Base-by-base conservation (phyloP, 1,284 basidiomycete genomes). In the Trichosporon coremiiforme region DNA sequence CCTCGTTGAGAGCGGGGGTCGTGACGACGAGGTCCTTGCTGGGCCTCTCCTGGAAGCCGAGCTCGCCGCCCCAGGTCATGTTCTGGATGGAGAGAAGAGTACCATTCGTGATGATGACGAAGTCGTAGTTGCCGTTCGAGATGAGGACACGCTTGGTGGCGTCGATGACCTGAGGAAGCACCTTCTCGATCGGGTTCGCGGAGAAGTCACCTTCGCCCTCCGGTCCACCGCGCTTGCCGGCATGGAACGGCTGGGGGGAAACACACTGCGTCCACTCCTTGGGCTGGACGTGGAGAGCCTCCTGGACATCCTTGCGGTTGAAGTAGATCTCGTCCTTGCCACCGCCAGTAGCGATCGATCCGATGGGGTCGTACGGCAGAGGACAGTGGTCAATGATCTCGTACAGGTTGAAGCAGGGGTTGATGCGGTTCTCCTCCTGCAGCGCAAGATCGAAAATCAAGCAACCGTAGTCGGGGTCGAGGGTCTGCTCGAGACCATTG, bases 331-430 rank as follows among this genome's bases (percentile, higher is more conserved):
- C 90, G 66, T 92, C 25, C 31, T 31, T n/a, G 33, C 9, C 29
- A 17, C 33, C 90, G 22, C 50, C 29, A 29, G 36, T 53, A 10
- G 50, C 50, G 22, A 53, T 53, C 31, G 66, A n/a, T 15, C 90
- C 91, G 41, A 92, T 88, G 6, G 91, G 89, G 73, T 92, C 90
- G 89, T 89, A 91, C 15, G 90, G 83, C 47, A 90, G 79, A 0
- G 87, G 87, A 71, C 84, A 87, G 82, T 85, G 74, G n/a, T 80
- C 29, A 63, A 68, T 12, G 76, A 87, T 89, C 77, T 90, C 90
- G 78, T 92, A 92, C 10, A 90, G 85, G 76, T 93, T 86, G 83
- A 91, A 92, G 1, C 89, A 91, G 0, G 90, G 91, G 77, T 92
- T 91, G 71, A 89, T 81, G 1, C 80, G 70, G 35, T 90, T 73